phyloP scores from a whole-genome alignment of 768 basidiomycete species.

The Amanita subjunquillea region DNA sequence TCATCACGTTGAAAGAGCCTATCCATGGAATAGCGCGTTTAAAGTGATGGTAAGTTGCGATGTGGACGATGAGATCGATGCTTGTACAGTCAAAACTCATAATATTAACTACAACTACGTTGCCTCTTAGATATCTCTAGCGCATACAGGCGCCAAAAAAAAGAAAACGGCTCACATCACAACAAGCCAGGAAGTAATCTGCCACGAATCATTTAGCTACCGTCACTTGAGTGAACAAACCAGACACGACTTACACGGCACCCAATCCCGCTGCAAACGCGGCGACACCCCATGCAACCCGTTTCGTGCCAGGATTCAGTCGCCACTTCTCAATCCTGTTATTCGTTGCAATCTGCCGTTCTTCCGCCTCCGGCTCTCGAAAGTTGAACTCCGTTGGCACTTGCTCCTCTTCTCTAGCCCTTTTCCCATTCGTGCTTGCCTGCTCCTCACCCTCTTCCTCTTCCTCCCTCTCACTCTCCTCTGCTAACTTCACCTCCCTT shows the following conservation, averaged over 20 bases:
- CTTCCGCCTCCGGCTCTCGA: slow-evolving; percentile 55
- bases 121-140: neutral
- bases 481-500: slow-evolving; percentile 7
- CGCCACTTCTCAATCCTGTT: slow-evolving; percentile 46
- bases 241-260: slow-evolving; percentile 54
- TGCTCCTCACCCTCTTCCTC: slow-evolving; percentile 26
- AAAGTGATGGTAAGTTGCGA: too few relatives aligned
- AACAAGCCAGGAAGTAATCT: slow-evolving; percentile 58
- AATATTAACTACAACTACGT: slow-evolving; percentile 1
- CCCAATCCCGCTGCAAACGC: slow-evolving; percentile 79
- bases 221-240: neutral
- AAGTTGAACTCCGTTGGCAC: slow-evolving; percentile 45
- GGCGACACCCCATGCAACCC: slow-evolving; percentile 74
- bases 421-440: slow-evolving; percentile 30
- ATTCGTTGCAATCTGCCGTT: slow-evolving; percentile 47
- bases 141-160: neutral
- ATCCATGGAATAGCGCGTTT: too few relatives aligned
- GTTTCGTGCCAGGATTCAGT: slow-evolving; percentile 60
- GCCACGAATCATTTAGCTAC: neutral
- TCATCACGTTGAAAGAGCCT: too few relatives aligned
- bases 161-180: slow-evolving; percentile 16
- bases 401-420: slow-evolving; percentile 44
- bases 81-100: neutral
- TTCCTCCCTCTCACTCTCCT: slow-evolving; percentile 37
- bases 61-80: too few relatives aligned